Conservation (phyloP, 2,329 filamentous ascomycete species). For the Fusarium sp. region DNA sequence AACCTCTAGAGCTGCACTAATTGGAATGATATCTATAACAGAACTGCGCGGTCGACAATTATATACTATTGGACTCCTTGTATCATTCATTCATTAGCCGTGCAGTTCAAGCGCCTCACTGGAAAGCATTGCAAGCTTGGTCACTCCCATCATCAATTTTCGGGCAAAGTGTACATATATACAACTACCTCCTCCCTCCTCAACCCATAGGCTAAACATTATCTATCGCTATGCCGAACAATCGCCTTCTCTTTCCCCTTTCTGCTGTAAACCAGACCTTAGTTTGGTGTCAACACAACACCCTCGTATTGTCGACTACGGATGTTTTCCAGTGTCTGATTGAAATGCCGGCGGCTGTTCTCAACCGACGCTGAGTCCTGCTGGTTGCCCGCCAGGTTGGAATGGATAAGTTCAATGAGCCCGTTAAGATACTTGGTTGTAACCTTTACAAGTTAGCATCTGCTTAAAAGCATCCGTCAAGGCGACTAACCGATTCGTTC, state of each 20-base stretch:
- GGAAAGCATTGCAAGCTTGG: conserved; percentile 1
- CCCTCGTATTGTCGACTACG: conserved; percentile 91
- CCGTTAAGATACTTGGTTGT: conserved; percentile 98
- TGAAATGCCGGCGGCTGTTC: conserved; percentile 90
- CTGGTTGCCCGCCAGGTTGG: conserved; percentile 87
- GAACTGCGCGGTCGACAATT: no score
- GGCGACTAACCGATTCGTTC: conserved; percentile 81
- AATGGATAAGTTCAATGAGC: conserved; percentile 97
- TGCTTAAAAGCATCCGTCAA: not conserved
- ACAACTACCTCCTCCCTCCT: conserved; percentile 39
- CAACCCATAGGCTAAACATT: conserved; percentile 35
- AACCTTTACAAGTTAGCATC: conserved; percentile 58
- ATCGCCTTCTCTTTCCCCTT: conserved; percentile 15
- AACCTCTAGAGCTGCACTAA: no score
- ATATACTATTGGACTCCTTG: not conserved
- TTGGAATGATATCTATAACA: no score
- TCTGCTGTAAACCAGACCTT: conserved; percentile 10
- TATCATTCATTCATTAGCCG: no score
- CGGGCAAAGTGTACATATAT: conserved; percentile 44
- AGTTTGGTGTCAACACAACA: conserved; percentile 74
- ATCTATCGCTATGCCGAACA: conserved; percentile 42
- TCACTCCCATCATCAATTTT: conserved; percentile 28
- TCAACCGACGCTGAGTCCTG: conserved; percentile 84
- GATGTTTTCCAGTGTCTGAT: conserved; percentile 95
- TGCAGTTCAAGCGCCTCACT: not conserved